These are phyloP conservation scores for Vanderwaltozyma polyspora DNA, from an alignment of 805 yeast genomes.

Conservation along the genomic window DNA sequence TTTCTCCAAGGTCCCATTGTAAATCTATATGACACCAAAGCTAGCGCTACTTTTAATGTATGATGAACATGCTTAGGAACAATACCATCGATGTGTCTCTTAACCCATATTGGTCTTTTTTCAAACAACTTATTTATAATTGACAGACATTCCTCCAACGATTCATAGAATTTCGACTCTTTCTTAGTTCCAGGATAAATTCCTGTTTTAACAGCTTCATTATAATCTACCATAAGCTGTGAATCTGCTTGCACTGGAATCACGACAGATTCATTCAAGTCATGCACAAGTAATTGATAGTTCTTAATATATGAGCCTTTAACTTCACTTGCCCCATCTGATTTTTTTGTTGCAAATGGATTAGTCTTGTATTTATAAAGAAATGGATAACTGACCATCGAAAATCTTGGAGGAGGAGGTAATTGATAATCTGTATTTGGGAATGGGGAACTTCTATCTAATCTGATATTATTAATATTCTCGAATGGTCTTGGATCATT, in stretches of 20 bases:
- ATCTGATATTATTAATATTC: conserved; percentile 19
- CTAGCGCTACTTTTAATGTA: conserved; percentile 62
- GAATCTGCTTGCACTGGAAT: conserved; percentile 42
- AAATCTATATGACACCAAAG: conserved; percentile 71
- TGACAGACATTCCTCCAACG: conserved; percentile 19
- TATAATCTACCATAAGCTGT: conserved; percentile 37
- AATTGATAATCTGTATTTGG: conserved; percentile 29
- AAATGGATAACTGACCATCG: conserved; percentile 65
- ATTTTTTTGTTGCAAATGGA: conserved; percentile 42
- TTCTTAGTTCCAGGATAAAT: conserved; percentile 27
- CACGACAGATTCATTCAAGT: conserved; percentile 34
- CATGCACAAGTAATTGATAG: conserved; percentile 34
- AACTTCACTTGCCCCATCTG: conserved; percentile 40
- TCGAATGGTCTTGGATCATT: conserved; percentile 31
- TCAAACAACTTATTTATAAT: conserved; percentile 40
- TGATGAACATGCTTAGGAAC: conserved; percentile 34
- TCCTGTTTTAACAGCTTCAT: conserved; percentile 24
- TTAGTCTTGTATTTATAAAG: conserved; percentile 70
- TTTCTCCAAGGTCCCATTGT: conserved; percentile 94
- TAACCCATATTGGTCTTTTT: conserved; percentile 73
- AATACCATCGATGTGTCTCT: conserved; percentile 53
- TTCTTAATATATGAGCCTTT: conserved; percentile 34
- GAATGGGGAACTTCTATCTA: conserved; percentile 13
- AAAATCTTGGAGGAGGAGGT: conserved; percentile 80
- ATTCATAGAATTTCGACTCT: conserved; percentile 24